Conservation (phyloP, 1,284 basidiomycete species). For the Ustilago esculenta region DNA sequence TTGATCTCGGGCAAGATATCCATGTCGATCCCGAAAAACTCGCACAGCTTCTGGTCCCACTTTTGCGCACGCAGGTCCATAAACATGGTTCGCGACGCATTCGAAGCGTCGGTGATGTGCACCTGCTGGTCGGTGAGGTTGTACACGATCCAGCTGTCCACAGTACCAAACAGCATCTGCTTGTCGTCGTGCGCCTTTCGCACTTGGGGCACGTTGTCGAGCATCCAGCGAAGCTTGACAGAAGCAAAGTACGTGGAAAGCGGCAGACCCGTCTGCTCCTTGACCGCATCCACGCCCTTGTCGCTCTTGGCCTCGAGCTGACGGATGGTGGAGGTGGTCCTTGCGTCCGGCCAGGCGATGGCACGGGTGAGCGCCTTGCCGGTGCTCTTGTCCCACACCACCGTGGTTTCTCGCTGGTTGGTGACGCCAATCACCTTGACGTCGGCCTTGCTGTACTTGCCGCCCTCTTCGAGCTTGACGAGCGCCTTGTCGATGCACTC, state of each 20-base stretch:
- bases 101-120: slow-evolving; percentile 95
- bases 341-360: slow-evolving; percentile 95
- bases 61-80: slow-evolving; percentile 82
- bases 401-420: slow-evolving; percentile 95
- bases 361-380: slow-evolving; percentile 85
- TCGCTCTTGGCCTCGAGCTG: slow-evolving; percentile 80
- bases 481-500: slow-evolving; percentile 81
- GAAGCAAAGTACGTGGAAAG: slow-evolving; percentile 88
- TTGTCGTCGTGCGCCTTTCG: slow-evolving; percentile 81
- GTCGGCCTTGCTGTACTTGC: slow-evolving; percentile 79
- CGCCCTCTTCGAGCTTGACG: slow-evolving; percentile 75
- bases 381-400: slow-evolving; percentile 90
- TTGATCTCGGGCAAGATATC: slow-evolving; percentile 87
- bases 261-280: slow-evolving; percentile 61
- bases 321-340: slow-evolving; percentile 84
- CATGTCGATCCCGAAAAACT: slow-evolving; percentile 84
- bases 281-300: slow-evolving; percentile 78
- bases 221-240: slow-evolving; percentile 96
- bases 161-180: slow-evolving; percentile 88
- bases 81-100: slow-evolving; percentile 93
- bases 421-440: slow-evolving; percentile 96
- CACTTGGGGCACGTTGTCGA: slow-evolving; percentile 85
- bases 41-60: slow-evolving; percentile 84
- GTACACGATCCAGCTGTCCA: slow-evolving; percentile 95
- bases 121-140: slow-evolving; percentile 85